Conservation (phyloP, 2,329 filamentous ascomycete genomes). For the Helminthosporium solani region DNA sequence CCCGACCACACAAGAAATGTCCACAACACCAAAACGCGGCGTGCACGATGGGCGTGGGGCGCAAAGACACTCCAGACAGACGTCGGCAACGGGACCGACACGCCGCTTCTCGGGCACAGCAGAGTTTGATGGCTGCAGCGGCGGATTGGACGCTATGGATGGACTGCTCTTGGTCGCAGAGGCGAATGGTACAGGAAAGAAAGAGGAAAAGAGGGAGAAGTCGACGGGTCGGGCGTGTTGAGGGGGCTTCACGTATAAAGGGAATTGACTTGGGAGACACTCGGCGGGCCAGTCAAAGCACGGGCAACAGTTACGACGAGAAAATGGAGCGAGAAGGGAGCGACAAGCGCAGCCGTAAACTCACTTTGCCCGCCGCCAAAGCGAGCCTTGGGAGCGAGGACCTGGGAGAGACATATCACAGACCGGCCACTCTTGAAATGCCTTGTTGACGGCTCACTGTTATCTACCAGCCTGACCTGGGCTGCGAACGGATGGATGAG, state of each 20-base stretch:
- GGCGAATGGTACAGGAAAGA: conserved; percentile 20
- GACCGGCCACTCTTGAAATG: too few relatives aligned
- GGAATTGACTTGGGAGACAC: conserved; percentile 33
- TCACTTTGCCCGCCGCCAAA: not conserved
- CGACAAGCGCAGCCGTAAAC: not conserved
- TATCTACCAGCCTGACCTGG: too few relatives aligned
- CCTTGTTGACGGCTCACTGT: too few relatives aligned
- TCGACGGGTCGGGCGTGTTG: conserved; percentile 20
- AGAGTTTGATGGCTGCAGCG: conserved; percentile 32
- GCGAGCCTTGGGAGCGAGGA: conserved; percentile 2
- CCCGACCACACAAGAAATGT: conserved; percentile 25
- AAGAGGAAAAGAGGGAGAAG: conserved; percentile 26
- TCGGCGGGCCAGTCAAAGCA: conserved; percentile 29
- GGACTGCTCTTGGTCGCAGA: conserved; percentile 19
- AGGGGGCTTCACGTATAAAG: conserved; percentile 36
- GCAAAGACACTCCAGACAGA: conserved; percentile 17
- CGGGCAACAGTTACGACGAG: conserved; percentile 35
- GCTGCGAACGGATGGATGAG: too few relatives aligned
- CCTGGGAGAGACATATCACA: too few relatives aligned
- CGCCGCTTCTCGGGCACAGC: conserved; percentile 23
- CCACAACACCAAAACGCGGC: conserved; percentile 37
- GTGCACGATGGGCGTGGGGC: conserved; percentile 24
- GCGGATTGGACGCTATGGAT: conserved; percentile 24
- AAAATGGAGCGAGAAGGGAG: conserved; percentile 25
- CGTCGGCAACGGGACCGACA: conserved; percentile 32